Conservation (phyloP, 2,329 filamentous ascomycete species). For the Aureobasidium zeae region DNA sequence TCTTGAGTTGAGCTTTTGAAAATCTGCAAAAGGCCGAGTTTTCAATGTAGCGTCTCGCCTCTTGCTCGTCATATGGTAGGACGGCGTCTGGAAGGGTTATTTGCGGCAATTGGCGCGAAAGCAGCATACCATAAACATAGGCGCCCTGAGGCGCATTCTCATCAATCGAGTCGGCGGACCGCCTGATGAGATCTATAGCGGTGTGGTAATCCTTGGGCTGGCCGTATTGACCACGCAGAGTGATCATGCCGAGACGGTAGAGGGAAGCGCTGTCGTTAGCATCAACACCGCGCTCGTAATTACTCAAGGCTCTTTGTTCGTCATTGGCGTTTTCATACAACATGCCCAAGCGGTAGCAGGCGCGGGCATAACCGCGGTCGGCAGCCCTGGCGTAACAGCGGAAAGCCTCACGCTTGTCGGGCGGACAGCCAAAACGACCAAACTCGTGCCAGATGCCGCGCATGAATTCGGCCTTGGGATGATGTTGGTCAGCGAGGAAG, state of each 20-base stretch:
- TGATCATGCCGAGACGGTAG: slow-evolving; percentile 93
- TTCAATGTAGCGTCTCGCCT: slow-evolving; percentile 80
- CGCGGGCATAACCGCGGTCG: slow-evolving; percentile 74
- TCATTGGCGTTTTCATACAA: slow-evolving; percentile 94
- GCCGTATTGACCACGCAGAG: slow-evolving; percentile 83
- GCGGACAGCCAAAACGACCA: slow-evolving; percentile 81
- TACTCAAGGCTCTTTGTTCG: slow-evolving; percentile 76
- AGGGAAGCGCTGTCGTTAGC: slow-evolving; percentile 79
- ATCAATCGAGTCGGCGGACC: slow-evolving; percentile 77
- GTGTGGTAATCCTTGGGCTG: slow-evolving; percentile 70
- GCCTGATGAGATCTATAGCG: slow-evolving; percentile 73
- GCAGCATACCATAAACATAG: slow-evolving; percentile 82
- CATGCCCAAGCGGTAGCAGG: slow-evolving; percentile 97
- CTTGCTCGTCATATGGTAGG: slow-evolving; percentile 61
- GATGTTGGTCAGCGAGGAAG: slow-evolving; percentile 82
- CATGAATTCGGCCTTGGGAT: slow-evolving; percentile 91
- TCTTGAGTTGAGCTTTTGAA: slow-evolving; percentile 91
- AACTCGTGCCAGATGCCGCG: slow-evolving; percentile 96
- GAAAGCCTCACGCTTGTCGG: slow-evolving; percentile 94
- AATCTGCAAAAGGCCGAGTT: slow-evolving; percentile 95
- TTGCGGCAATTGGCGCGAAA: slow-evolving; percentile 83
- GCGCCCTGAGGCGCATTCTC: slow-evolving; percentile 95
- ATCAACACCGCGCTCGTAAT: slow-evolving; percentile 75
- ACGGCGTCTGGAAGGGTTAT: slow-evolving; percentile 67
- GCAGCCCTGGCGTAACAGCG: slow-evolving; percentile 76